Evolutionary conservation across 352 stramenopile species (phyloP).

Genomic region (Globisporangium sylvaticum): DNA sequence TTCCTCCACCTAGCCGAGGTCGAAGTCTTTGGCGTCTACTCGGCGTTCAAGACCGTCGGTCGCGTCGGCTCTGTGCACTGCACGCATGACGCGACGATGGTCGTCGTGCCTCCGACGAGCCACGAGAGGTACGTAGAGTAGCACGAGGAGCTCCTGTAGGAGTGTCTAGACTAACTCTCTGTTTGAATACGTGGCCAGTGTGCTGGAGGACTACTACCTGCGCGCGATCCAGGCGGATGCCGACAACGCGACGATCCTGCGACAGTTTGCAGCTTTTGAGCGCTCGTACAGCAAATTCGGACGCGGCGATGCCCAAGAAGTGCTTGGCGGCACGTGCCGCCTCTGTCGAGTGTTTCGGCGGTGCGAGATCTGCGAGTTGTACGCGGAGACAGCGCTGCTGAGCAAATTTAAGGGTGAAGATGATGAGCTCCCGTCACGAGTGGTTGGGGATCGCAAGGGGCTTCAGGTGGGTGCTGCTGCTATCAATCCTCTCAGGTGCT

Average conservation of each 20-base stretch:
- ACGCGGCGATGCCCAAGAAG: slow-evolving; percentile 28
- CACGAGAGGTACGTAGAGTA: slow-evolving; percentile 44
- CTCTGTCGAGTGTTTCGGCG: slow-evolving; percentile 79
- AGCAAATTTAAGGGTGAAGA: slow-evolving; percentile 14
- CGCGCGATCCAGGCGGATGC: slow-evolving; percentile 88
- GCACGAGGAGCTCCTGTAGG: background rate
- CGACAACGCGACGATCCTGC: slow-evolving; percentile 86
- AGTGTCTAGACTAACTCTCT: background rate
- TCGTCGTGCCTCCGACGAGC: slow-evolving; percentile 68
- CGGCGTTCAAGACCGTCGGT: slow-evolving; percentile 78
- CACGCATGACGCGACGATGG: slow-evolving; percentile 87
- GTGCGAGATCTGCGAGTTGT: slow-evolving; percentile 89
- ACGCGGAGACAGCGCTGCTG: slow-evolving; percentile 34
- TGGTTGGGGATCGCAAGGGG: slow-evolving; percentile 49
- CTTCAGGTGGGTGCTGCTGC: too few species aligned
- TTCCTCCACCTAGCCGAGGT: slow-evolving; percentile 90
- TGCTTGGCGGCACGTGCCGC: slow-evolving; percentile 38
- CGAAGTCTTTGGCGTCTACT: slow-evolving; percentile 91
- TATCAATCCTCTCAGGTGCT: too few species aligned
- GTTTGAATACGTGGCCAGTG: slow-evolving; percentile 15
- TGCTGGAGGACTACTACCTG: slow-evolving; percentile 82
- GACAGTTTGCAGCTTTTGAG: slow-evolving; percentile 88
- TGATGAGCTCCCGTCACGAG: slow-evolving; percentile 20
- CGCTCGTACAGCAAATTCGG: slow-evolving; percentile 73
- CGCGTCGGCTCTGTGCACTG: slow-evolving; percentile 73